Evolutionary conservation across 176 grass and related monocot genomes (phyloP).

Genomic region (Eleusine indica): DNA sequence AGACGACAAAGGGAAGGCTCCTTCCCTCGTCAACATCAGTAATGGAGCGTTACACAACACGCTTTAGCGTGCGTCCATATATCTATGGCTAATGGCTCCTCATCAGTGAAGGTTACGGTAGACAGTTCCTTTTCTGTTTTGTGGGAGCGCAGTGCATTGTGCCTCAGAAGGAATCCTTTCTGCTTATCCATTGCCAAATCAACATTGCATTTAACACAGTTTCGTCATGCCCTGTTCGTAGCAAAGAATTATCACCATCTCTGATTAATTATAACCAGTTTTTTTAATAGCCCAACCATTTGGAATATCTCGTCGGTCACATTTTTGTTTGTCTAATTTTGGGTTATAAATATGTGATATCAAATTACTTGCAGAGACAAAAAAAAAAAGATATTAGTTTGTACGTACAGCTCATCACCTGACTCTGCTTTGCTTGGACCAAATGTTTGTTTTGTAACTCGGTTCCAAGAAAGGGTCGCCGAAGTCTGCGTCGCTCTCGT

Average conservation of each 20-base stretch:
- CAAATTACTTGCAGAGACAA: neutral
- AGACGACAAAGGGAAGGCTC: slow-evolving; percentile 52
- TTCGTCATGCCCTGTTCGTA: slow-evolving; percentile 24
- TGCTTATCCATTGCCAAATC: slow-evolving; percentile 24
- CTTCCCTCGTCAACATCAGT: slow-evolving; percentile 44
- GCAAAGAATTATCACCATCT: slow-evolving; percentile 13
- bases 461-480: slow-evolving; percentile 20
- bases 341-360: neutral
- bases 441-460: slow-evolving; percentile 20
- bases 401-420: slow-evolving; percentile 8
- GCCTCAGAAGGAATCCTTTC: slow-evolving; percentile 21
- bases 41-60: slow-evolving; percentile 41
- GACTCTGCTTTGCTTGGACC: slow-evolving; percentile 12
- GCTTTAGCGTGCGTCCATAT: slow-evolving; percentile 28
- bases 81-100: neutral
- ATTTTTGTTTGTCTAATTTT: neutral
- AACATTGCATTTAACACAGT: slow-evolving; percentile 28
- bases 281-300: slow-evolving; percentile 12
- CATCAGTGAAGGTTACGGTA: slow-evolving; percentile 37
- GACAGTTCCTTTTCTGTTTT: slow-evolving; percentile 15
- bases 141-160: slow-evolving; percentile 20
- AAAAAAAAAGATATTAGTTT: neutral
- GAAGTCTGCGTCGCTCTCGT: slow-evolving; percentile 39
- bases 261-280: neutral
- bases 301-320: slow-evolving; percentile 11